Base-by-base conservation (phyloP, 2,329 filamentous ascomycete genomes). In the Neofusicoccum cordaticola region DNA sequence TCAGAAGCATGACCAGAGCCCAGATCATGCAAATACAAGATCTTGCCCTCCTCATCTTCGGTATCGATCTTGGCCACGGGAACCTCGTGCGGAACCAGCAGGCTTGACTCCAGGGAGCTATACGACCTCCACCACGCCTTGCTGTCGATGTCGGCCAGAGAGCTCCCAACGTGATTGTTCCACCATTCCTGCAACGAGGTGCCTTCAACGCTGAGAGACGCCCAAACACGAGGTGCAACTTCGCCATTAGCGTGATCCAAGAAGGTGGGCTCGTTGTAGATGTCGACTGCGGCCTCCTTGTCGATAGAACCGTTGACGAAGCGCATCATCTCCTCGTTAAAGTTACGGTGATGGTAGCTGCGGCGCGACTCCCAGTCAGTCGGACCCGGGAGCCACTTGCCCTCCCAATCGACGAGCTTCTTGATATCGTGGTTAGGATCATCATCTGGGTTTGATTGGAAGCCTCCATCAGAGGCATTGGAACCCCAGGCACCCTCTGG, bases 321-420 rank as follows among this genome's bases (percentile, higher is more conserved):
- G 9, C 64, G 50, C 22, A 75, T 73, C 42, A 80, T 71, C 17
- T 63, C 56, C 8, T 72, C 69, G 4, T 72, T 71, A 41, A 76
- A 75, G 69, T 73, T 72, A n/a, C 69, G 74, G 65, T 71, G 65
- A 1, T 62, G 64, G 48, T 69, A 75, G 9, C 67, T 62, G 39
- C 69, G 71, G n/a, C 79, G 76, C 9, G 67, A 70, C 31, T 79
- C 74, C 83, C 83, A 84, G 27, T 82, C 76, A 17, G 80, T 72
- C 2, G 81, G 81, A 22, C 82, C 74, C 2, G 82, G 81, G 31
- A 79, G 71, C 73, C 78, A 79, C 7, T 79, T 72, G 12, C 81
- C 81, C 58, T 80, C 74, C 78, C 79, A 84, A 64, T 81, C 81
- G 4, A 72, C 65, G 2, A 81, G 69, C 64, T 77, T 73, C 63